Base-by-base conservation (phyloP, 805 yeast genomes). In the Sugiyamaella qingdaonensis region DNA sequence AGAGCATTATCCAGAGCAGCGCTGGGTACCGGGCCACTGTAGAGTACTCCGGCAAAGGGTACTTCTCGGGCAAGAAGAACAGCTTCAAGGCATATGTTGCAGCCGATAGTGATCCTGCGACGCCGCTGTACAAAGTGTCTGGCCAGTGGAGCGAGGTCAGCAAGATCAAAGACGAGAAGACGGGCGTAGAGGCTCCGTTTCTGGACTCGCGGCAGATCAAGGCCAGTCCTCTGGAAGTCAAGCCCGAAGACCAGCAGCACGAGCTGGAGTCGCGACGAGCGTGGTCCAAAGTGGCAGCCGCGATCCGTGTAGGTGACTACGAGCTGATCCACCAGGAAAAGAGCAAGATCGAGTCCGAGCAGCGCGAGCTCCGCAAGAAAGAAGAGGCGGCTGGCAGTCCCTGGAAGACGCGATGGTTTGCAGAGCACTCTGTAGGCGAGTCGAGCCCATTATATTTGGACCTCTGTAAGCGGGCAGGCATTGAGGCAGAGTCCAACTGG, bases 61-160 rank as follows among this genome's bases (percentile, higher is more conserved):
- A 90, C 73, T 89, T 94, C 66, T 79, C 89, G 18, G 99, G 99
- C 63, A 92, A 91, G 77, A 92, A 91, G 75, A 91, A 94, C 73
- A 72, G 90, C 14, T 89, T 86, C 74, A 94, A 91, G 72, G 96
- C 96, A 24, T 80, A 92, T 65, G 77, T 94, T 55, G 86, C 67
- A 67, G 78, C 78, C 61, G 80, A 79, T 64, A 73, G 78, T n/a
- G 74, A 78, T 33, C 70, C 76, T 10, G 58, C 59, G n/a, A 65
- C 73, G 52, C 80, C 79, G 59, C 71, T 89, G 52, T 87, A 80
- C 71, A 86, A 95, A 13, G 84, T 94, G 55, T 64, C 75, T 46
- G 99, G 99, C 46, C 97, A 90, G 74, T 94, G 98, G 99, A 84
- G 94, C 13, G 92, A 85, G 32, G 73, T 74, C 58, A 85, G 92